Conservation (phyloP, 306 rosid genomes). For the Pterocarpus santalinus region DNA sequence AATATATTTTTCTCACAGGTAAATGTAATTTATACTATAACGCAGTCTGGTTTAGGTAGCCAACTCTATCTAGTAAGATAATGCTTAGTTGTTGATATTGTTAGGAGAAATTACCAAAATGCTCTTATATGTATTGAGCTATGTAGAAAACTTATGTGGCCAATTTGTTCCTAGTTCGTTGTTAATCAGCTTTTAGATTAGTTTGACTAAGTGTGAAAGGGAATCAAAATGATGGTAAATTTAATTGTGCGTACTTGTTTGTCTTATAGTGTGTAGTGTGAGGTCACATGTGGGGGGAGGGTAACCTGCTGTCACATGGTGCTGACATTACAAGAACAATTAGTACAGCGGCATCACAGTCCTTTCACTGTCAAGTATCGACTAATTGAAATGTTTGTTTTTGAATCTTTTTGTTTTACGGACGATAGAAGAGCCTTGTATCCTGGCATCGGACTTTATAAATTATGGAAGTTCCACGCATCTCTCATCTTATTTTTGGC, state of each 20-base stretch:
- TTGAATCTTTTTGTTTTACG: neutral
- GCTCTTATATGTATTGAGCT: neutral
- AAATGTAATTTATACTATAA: too few relatives aligned
- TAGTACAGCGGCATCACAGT: slow-evolving; percentile 18
- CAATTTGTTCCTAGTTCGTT: neutral
- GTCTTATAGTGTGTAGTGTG: neutral
- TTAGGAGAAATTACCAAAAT: neutral
- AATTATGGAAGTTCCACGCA: neutral
- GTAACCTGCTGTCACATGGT: slow-evolving; percentile 42
- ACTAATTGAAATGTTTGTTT: slow-evolving; percentile 12
- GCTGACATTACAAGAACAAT: slow-evolving; percentile 13
- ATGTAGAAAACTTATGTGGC: neutral
- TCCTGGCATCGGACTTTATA: neutral
- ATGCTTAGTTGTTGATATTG: neutral
- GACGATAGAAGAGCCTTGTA: neutral
- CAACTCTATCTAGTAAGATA: too few relatives aligned
- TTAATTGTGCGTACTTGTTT: slow-evolving; percentile 3
- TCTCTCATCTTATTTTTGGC: neutral
- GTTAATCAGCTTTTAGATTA: neutral
- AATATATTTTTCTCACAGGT: neutral
- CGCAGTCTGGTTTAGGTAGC: too few relatives aligned
- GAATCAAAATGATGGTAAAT: neutral
- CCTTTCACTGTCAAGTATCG: slow-evolving; percentile 40
- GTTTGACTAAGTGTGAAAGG: neutral
- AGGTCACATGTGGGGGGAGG: slow-evolving; percentile 31